Evolutionary conservation across 2,329 filamentous ascomycete genomes (phyloP).

Genomic region (Ceratocystis harringtonii): DNA sequence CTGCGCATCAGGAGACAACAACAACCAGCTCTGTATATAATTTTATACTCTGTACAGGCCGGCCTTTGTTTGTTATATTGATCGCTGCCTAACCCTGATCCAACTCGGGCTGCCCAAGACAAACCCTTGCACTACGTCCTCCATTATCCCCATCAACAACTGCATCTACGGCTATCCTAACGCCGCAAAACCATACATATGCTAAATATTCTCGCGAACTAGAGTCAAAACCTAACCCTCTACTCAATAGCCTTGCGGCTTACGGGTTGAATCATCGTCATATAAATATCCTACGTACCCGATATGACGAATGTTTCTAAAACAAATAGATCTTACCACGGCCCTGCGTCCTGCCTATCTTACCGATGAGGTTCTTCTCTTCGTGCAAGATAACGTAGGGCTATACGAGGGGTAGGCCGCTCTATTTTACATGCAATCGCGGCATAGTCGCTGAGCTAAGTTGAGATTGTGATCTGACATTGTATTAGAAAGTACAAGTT

Average conservation of each 20-base stretch:
- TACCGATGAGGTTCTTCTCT: slow-evolving; percentile 85
- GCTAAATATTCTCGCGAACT: background rate
- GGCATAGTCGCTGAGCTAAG: background rate
- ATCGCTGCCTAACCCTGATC: background rate
- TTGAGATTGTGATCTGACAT: slow-evolving; percentile 10
- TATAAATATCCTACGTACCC: background rate
- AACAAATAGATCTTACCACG: slow-evolving; percentile 88
- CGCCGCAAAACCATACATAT: background rate
- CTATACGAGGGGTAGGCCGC: slow-evolving; percentile 79
- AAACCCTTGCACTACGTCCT: background rate
- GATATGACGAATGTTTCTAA: slow-evolving; percentile 83
- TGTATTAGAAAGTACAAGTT: slow-evolving; percentile 76
- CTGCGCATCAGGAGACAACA: background rate
- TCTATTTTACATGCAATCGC: background rate
- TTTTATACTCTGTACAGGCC: background rate
- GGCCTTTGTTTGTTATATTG: background rate
- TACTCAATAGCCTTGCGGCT: background rate
- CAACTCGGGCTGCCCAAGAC: background rate
- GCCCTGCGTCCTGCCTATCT: slow-evolving; percentile 84
- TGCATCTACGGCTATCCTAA: no score
- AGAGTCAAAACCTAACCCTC: background rate
- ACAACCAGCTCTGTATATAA: background rate
- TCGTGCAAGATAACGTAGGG: slow-evolving; percentile 94
- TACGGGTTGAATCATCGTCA: background rate
- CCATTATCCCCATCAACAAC: no score